Evolutionary conservation across 148 eudicot genomes (phyloP).

Genomic region (Simmondsia chinensis): DNA sequence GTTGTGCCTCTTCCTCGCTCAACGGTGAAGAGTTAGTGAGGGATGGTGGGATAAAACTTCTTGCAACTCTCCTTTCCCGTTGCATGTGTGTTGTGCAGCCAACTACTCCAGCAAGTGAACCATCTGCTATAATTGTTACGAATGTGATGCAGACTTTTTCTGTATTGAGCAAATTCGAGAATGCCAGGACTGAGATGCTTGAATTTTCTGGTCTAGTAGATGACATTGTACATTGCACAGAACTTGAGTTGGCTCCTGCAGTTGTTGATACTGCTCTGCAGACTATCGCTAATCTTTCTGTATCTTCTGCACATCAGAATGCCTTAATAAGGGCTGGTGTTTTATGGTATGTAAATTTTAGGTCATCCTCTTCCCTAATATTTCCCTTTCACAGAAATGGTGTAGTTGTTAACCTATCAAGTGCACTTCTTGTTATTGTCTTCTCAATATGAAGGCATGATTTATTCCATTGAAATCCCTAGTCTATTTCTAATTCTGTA

Average conservation of each 20-base stretch:
- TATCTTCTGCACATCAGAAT: conserved; percentile 63
- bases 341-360: conserved; percentile 49
- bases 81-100: conserved; percentile 98
- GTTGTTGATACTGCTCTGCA: conserved; percentile 92
- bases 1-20: conserved; percentile 90
- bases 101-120: conserved; percentile 77
- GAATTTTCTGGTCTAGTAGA: conserved; percentile 73
- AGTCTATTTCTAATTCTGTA: too few species aligned
- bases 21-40: conserved; percentile 99
- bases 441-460: too few species aligned
- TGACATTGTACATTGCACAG: conserved; percentile 94
- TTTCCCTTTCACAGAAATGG: too few species aligned
- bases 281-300: conserved; percentile 79
- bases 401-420: too few species aligned
- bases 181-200: conserved; percentile 83
- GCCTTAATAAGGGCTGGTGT: conserved; percentile 84
- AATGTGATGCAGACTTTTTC: conserved; percentile 82
- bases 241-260: conserved; percentile 83
- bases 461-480: too few species aligned
- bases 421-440: too few species aligned
- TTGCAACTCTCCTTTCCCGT: conserved; percentile 82
- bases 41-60: conserved; percentile 93
- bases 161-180: conserved; percentile 80
- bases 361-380: neutral
- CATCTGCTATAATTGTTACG: conserved; percentile 78